Percentiles rank a stretch among this genome's conserved stretches.
These are phyloP conservation scores for Ophioceras dolichostomum DNA, from an alignment of 2,329 filamentous ascomycete species.

Conservation along the genomic window DNA sequence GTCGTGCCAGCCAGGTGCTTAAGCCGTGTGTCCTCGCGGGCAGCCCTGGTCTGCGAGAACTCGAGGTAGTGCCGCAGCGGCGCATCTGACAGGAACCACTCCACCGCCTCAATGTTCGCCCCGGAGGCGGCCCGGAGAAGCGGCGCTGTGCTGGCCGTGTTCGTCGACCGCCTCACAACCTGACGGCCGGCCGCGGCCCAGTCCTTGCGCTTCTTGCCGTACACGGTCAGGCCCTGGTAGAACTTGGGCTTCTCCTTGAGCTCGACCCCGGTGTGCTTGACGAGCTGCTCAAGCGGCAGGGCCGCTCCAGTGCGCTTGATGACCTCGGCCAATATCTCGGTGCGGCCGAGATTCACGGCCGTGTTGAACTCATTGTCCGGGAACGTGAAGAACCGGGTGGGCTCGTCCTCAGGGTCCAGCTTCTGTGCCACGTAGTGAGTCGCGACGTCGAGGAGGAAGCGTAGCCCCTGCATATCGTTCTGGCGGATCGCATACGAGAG, in stretches of 20 bases:
- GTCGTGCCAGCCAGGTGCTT: slow-evolving; percentile 43
- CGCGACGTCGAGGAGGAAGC: slow-evolving; percentile 43
- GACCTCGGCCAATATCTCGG: slow-evolving; percentile 46
- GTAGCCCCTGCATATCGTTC: slow-evolving; percentile 41
- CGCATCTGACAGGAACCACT: slow-evolving; percentile 67
- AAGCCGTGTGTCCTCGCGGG: slow-evolving; percentile 49
- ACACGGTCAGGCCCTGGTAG: slow-evolving; percentile 67
- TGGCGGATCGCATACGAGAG: slow-evolving; percentile 30
- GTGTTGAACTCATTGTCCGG: slow-evolving; percentile 25
- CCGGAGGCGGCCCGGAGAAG: slow-evolving; percentile 43
- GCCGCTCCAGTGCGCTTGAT: slow-evolving; percentile 57
- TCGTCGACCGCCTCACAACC: slow-evolving; percentile 23
- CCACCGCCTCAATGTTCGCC: slow-evolving; percentile 53
- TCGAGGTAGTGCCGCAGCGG: slow-evolving; percentile 56
- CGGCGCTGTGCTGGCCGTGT: slow-evolving; percentile 36
- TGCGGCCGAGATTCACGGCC: slow-evolving; percentile 35
- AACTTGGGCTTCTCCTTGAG: slow-evolving; percentile 52
- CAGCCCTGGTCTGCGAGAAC: slow-evolving; percentile 47
- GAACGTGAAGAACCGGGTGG: slow-evolving; percentile 22
- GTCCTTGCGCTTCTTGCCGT: slow-evolving; percentile 59
- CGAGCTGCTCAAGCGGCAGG: slow-evolving; percentile 54
- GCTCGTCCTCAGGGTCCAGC: slow-evolving; percentile 20
- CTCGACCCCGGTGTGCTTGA: slow-evolving; percentile 52
- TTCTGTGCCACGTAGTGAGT: slow-evolving; percentile 28
- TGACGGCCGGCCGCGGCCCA: slow-evolving; percentile 57